Percentiles rank a stretch among this genome's conserved stretches.
phyloP scores from a whole-genome alignment of 257 asterid species.

The Solanum verrucosum region DNA sequence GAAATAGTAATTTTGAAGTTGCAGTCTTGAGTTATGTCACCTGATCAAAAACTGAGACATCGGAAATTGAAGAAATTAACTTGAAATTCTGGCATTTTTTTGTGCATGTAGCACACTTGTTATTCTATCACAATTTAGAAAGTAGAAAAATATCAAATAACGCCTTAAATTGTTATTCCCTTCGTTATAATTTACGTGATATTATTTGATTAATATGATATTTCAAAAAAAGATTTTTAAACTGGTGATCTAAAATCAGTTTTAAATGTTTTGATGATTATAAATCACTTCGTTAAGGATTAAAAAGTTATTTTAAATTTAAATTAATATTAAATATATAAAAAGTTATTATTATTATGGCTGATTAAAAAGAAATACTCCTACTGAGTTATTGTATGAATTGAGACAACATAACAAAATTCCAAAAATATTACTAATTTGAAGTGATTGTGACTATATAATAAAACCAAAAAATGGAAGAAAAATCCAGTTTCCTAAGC shows the following conservation, averaged over 20 bases:
- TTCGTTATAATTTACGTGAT: no score
- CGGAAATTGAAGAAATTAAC: slow-evolving; percentile 8
- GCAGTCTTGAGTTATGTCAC: neutral
- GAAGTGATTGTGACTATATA: neutral
- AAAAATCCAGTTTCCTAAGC: neutral
- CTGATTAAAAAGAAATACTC: neutral
- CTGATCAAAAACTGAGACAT: neutral
- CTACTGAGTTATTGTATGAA: neutral
- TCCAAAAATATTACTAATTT: neutral
- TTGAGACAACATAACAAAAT: neutral
- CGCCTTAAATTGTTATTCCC: neutral
- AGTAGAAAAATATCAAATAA: neutral
- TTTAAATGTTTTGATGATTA: no score
- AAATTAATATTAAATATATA: no score
- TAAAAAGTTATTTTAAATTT: no score
- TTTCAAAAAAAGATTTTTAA: no score
- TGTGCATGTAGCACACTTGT: slow-evolving; percentile 12
- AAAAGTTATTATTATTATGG: neutral
- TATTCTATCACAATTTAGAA: neutral
- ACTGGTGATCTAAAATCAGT: no score
- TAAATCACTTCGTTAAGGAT: no score
- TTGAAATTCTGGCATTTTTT: neutral
- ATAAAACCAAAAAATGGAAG: neutral
- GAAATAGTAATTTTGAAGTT: neutral
- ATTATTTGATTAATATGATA: no score